phyloP scores from a whole-genome alignment of 2,329 filamentous ascomycete genomes.

The Epichloe uncinata region DNA sequence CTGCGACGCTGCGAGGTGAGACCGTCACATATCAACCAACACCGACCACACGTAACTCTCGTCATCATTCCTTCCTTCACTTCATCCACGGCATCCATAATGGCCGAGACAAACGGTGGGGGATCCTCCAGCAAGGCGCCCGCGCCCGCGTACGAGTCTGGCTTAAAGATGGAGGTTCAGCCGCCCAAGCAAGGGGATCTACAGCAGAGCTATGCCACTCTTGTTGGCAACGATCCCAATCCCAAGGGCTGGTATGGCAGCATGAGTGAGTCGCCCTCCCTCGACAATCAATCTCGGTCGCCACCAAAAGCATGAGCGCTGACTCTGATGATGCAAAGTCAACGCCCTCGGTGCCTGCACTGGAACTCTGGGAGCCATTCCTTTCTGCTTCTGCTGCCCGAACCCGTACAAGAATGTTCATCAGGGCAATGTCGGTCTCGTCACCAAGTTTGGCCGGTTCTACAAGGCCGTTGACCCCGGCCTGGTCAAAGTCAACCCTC shows the following conservation, averaged over 20 bases:
- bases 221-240: slow-evolving; percentile 50
- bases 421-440: slow-evolving; percentile 88
- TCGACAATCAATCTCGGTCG: background rate
- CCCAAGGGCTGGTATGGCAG: slow-evolving; percentile 78
- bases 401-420: slow-evolving; percentile 90
- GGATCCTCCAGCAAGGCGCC: slow-evolving; percentile 19
- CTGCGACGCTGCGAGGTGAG: background rate
- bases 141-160: slow-evolving; percentile 10
- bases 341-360: slow-evolving; percentile 61
- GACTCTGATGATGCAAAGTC: slow-evolving; percentile 31
- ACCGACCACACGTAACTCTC: background rate
- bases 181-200: slow-evolving; percentile 74
- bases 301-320: background rate
- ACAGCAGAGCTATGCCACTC: slow-evolving; percentile 63
- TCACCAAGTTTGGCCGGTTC: slow-evolving; percentile 92
- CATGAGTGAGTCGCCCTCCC: slow-evolving; percentile 53
- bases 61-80: slow-evolving; percentile 8
- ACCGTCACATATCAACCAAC: background rate
- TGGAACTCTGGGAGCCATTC: slow-evolving; percentile 72
- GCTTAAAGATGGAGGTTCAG: slow-evolving; percentile 55
- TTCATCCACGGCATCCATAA: slow-evolving; percentile 9
- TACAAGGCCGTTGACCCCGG: slow-evolving; percentile 93
- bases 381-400: slow-evolving; percentile 82
- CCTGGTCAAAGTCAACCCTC: slow-evolving; percentile 92
- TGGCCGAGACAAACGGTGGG: slow-evolving; percentile 14